These are phyloP conservation scores for Fraxinus baroniana DNA, from an alignment of 305 asterid species.

Conservation along the genomic window DNA sequence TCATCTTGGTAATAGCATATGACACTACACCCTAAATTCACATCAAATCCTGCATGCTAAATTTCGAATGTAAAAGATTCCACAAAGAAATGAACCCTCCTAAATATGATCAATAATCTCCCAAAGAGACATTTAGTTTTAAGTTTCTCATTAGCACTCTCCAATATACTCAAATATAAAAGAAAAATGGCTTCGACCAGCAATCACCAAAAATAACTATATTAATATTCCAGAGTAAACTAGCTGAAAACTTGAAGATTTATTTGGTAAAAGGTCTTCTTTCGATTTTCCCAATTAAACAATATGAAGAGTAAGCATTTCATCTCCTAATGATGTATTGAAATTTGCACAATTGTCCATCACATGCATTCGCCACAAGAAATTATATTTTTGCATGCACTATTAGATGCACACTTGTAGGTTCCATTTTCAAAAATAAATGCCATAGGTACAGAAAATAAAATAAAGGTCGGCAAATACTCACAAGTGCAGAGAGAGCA, in stretches of 20 bases:
- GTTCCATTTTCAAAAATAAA: background rate
- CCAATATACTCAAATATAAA: background rate
- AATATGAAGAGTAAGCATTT: background rate
- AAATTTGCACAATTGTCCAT: background rate
- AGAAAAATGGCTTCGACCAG: background rate
- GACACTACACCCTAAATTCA: background rate
- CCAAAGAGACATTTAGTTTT: background rate
- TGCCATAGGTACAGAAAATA: background rate
- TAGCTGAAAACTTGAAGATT: background rate
- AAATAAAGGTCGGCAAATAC: background rate
- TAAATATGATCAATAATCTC: background rate
- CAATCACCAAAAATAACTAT: background rate
- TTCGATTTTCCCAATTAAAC: background rate
- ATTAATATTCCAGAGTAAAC: background rate
- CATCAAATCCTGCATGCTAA: background rate
- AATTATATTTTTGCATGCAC: background rate
- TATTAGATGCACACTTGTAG: background rate
- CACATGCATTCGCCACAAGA: background rate
- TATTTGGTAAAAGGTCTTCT: background rate
- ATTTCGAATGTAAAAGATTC: background rate
- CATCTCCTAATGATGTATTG: background rate
- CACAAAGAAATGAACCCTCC: background rate
- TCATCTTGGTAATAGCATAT: background rate
- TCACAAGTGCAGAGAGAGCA: background rate
- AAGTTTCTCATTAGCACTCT: background rate